Evolutionary conservation across 257 asterid genomes (phyloP), one percentile per base, ranked within the genome.

Genomic region (Nyctanthes arbortristis): DNA sequence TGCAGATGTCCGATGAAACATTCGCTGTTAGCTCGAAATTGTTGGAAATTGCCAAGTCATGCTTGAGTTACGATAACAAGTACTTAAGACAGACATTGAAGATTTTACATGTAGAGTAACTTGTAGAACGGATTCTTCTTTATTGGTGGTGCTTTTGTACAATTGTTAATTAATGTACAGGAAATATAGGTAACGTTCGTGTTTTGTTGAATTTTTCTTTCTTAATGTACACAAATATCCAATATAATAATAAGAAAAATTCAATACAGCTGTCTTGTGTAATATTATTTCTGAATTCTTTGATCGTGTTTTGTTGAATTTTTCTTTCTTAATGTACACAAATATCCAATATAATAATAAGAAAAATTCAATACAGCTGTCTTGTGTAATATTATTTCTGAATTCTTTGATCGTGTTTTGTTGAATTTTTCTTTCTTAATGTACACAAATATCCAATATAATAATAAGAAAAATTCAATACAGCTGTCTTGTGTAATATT

Each of bases 31-130:
- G 92, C 82, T 76, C 86, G 75, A 74, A 78, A 73, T 77, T 92
- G 85, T 57, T 92, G 74, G 87, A 80, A 74, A 87, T 85, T 69
- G 94, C 91, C 63, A 79, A 80, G 84, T 77, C 84, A 7, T 79
- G 93, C 76, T 70, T 78, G 84, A 67, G 80, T 59, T 74, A 83
- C 25, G 75, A 75, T 12, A 82, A 87, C 78, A 80, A 68, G 71
- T 80, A 89, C 75, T 77, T 89, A 66, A 77, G 69, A 54, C 85
- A 93, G 55, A 80, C 96, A 32, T 63, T 80, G 43, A 83, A 61
- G 71, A 77, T 83, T 52, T 72, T 90, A 66, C 71, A 75, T 8
- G 45, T 66, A 24, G 54, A 57, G 31, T 59, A 49, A 18, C 40
- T 28, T 72, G 59, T 24, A 20, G 13, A 10, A 22, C 10, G 2